Evolutionary conservation across 2,329 filamentous ascomycete genomes (phyloP).

Genomic region (Daldinia eschscholtzii): DNA sequence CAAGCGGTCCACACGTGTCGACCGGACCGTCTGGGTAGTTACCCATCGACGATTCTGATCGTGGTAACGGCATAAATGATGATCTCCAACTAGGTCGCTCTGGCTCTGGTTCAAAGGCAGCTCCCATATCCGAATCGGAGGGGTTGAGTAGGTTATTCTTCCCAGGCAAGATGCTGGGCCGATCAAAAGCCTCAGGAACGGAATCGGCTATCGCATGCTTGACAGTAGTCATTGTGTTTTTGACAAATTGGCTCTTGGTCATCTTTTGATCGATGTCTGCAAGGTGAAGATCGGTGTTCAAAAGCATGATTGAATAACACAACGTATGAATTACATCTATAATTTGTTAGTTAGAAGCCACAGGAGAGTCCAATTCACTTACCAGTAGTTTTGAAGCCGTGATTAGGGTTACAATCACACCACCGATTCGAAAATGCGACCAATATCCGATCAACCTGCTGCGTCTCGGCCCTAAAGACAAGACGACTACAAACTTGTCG

Average conservation of each 20-base stretch:
- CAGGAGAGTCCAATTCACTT: conserved; percentile 53
- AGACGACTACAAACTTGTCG: conserved; percentile 85
- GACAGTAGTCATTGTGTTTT: conserved; percentile 95
- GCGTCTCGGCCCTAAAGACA: conserved; percentile 89
- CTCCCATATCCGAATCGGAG: conserved; percentile 42
- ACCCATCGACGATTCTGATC: conserved; percentile 59
- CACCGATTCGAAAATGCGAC: conserved; percentile 90
- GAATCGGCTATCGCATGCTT: conserved; percentile 80
- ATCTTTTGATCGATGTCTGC: conserved; percentile 97
- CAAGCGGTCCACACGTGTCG: conserved; percentile 79
- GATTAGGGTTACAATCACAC: conserved; percentile 92
- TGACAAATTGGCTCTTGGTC: conserved; percentile 93
- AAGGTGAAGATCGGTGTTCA: conserved; percentile 96
- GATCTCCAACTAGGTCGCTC: conserved; percentile 50
- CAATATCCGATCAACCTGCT: conserved; percentile 95
- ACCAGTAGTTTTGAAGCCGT: conserved; percentile 93
- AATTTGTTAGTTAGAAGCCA: conserved; percentile 44
- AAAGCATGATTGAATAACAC: conserved; percentile 92
- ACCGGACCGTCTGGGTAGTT: conserved; percentile 51
- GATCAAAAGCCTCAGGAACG: conserved; percentile 74
- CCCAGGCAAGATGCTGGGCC: conserved; percentile 67
- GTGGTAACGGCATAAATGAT: conserved; percentile 65
- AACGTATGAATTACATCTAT: conserved; percentile 95
- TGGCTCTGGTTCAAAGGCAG: conserved; percentile 43
- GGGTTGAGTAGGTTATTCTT: conserved; percentile 51